Evolutionary conservation across 768 basidiomycete genomes (phyloP).

Genomic region (Exsudoporus frostii): DNA sequence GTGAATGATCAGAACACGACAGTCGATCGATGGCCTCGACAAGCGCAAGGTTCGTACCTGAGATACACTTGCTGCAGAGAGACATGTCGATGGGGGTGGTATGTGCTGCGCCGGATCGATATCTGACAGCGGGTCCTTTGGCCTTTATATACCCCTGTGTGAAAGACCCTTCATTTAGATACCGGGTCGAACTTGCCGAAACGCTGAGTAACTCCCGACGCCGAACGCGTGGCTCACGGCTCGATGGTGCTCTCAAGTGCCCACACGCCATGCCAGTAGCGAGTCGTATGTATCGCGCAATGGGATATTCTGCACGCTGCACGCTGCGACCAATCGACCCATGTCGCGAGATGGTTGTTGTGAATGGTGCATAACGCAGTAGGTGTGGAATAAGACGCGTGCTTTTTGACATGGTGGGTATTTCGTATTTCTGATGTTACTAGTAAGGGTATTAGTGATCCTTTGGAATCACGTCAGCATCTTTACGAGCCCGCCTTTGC

Average conservation of each 20-base stretch:
- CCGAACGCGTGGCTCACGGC: background rate
- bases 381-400: background rate
- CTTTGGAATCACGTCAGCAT: too few relatives aligned
- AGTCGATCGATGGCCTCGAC: background rate
- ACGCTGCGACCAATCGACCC: background rate
- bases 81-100: constrained; percentile 36
- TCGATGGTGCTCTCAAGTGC: background rate
- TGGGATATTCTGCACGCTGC: background rate
- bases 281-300: background rate
- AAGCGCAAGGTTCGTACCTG: constrained; percentile 37
- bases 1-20: background rate
- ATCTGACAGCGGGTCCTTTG: background rate
- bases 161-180: background rate
- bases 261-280: background rate
- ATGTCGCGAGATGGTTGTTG: background rate
- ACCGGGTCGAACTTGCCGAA: background rate
- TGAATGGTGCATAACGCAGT: too few relatives aligned
- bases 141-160: constrained; percentile 14
- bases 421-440: too few relatives aligned
- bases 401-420: background rate
- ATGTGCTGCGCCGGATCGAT: background rate
- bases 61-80: constrained; percentile 54
- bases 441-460: too few relatives aligned
- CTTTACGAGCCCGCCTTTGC: background rate
- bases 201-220: background rate